Percentiles rank a stretch among this genome's conserved stretches.
phyloP scores from a whole-genome alignment of 805 yeast genomes.

The Ogataea nonfermentans region DNA sequence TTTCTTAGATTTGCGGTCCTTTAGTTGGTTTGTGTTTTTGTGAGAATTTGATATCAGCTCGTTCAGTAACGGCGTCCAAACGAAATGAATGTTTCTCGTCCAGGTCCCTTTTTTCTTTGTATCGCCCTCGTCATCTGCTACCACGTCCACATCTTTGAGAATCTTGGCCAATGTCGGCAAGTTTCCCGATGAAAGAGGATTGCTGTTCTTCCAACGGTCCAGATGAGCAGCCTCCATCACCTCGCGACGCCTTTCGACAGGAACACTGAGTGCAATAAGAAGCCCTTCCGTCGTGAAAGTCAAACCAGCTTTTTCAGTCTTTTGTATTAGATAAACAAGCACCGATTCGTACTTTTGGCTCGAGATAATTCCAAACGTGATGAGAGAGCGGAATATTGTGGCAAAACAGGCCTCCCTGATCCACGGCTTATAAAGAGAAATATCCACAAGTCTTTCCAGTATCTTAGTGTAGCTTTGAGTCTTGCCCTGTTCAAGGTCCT shows the following conservation, averaged over 20 bases:
- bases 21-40: slow-evolving; percentile 21
- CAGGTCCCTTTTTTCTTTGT: slow-evolving; percentile 62
- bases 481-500: slow-evolving; percentile 20
- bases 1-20: slow-evolving; percentile 37
- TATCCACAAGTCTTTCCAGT: slow-evolving; percentile 47
- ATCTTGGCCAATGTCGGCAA: slow-evolving; percentile 58
- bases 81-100: slow-evolving; percentile 73
- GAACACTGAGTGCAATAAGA: slow-evolving; percentile 62
- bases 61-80: slow-evolving; percentile 62
- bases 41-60: slow-evolving; percentile 35
- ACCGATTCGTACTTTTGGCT: slow-evolving; percentile 14
- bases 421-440: slow-evolving; percentile 75
- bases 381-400: slow-evolving; percentile 60
- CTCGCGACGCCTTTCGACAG: slow-evolving; percentile 26
- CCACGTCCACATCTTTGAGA: slow-evolving; percentile 53
- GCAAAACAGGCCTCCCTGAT: slow-evolving; percentile 76
- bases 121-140: slow-evolving; percentile 37
- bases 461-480: slow-evolving; percentile 39
- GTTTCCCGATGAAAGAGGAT: slow-evolving; percentile 75
- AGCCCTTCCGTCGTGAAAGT: slow-evolving; percentile 76
- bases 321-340: slow-evolving; percentile 32
- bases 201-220: slow-evolving; percentile 61
- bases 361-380: slow-evolving; percentile 22
- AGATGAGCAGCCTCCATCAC: slow-evolving; percentile 22
- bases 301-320: slow-evolving; percentile 51